phyloP scores from a whole-genome alignment of 257 asterid genomes.

The Petrea volubilis region DNA sequence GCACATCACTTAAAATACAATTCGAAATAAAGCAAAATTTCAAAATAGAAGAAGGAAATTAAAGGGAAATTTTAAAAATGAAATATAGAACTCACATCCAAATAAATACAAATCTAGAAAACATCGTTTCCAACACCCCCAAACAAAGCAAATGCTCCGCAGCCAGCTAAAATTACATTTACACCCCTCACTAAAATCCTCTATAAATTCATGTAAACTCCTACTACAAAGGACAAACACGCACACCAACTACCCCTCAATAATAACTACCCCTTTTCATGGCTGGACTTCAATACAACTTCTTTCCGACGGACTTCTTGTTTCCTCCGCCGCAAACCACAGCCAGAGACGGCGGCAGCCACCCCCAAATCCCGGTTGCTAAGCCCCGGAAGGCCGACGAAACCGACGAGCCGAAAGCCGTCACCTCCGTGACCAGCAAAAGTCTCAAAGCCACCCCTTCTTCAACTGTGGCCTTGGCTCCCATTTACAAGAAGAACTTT shows the following conservation, averaged over 20 bases:
- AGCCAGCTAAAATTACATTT: background rate
- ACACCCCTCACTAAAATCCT: background rate
- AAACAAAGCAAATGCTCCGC: too few relatives aligned
- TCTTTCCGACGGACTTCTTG: constrained; percentile 61
- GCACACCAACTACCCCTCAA: background rate
- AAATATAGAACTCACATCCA: too few relatives aligned
- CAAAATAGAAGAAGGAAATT: too few relatives aligned
- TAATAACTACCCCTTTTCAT: constrained; percentile 24
- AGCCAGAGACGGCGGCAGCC: constrained; percentile 28
- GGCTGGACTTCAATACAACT: constrained; percentile 65
- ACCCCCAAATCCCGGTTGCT: constrained; percentile 30
- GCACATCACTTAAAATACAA: too few relatives aligned
- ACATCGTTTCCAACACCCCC: background rate
- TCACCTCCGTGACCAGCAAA: constrained; percentile 22
- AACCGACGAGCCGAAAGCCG: constrained; percentile 27
- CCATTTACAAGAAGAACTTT: constrained; percentile 25
- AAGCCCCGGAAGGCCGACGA: constrained; percentile 33
- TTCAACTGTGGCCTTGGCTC: constrained; percentile 31
- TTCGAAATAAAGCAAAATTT: too few relatives aligned
- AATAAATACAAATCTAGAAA: constrained; percentile 7
- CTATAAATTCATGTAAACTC: constrained; percentile 15
- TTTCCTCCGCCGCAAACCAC: constrained; percentile 40
- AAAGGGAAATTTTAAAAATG: too few relatives aligned
- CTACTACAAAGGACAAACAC: background rate
- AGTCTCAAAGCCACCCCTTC: constrained; percentile 33